These are phyloP conservation scores for Trametes pubescens DNA, from an alignment of 1,284 basidiomycete species.

Conservation along the genomic window DNA sequence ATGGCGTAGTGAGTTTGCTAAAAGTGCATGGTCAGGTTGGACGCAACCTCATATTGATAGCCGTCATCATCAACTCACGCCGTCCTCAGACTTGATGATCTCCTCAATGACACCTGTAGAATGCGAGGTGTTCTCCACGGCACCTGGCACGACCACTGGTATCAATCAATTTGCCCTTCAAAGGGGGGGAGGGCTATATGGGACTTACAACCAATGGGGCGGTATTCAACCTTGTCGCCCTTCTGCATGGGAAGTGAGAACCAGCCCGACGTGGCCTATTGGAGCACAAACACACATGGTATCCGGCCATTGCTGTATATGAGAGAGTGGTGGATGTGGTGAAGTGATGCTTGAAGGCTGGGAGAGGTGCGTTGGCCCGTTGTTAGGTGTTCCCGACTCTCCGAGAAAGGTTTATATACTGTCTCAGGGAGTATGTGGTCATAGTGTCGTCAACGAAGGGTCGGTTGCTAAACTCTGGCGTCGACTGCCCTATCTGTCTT, in stretches of 20 bases:
- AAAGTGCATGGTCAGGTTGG: background rate
- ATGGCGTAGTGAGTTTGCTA: constrained; percentile 49
- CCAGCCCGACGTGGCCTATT: background rate
- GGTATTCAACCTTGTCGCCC: constrained; percentile 54
- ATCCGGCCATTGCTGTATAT: constrained; percentile 14
- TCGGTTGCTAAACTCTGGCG: constrained; percentile 1
- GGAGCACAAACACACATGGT: no score
- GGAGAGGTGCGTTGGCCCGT: background rate
- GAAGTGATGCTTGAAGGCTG: background rate
- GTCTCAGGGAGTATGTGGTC: constrained; percentile 10
- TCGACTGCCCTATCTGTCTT: constrained; percentile 6
- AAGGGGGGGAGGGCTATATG: no score
- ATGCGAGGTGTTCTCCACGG: constrained; percentile 48
- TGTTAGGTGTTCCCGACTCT: background rate
- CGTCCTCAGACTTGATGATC: constrained; percentile 43
- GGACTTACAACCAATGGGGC: constrained; percentile 47
- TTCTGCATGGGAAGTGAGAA: constrained; percentile 34
- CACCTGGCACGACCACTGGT: constrained; percentile 36
- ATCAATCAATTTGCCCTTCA: background rate
- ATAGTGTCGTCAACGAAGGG: constrained; percentile 22
- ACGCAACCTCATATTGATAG: background rate
- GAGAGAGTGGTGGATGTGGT: background rate
- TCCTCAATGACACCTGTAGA: constrained; percentile 48
- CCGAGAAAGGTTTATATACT: constrained; percentile 14
- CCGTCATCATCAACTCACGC: constrained; percentile 27